Evolutionary conservation across 345 rosid genomes (phyloP), one percentile per base, ranked within the genome.

Genomic region (Pistacia vera): DNA sequence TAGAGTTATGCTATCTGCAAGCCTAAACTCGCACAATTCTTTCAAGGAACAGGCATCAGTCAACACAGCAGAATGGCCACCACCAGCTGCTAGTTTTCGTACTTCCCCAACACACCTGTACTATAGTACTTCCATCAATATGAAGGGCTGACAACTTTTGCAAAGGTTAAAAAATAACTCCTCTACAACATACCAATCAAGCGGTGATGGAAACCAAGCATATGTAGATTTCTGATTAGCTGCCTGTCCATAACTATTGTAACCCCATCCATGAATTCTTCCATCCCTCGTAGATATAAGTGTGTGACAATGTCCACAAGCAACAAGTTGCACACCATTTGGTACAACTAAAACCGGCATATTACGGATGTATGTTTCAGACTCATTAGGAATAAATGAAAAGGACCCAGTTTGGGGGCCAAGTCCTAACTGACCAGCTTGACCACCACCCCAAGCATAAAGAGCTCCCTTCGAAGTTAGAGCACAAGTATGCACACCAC

Each of bases 361-460:
- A 70, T 94, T 93, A 33, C 90, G 84, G 68, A 94, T 79, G 83
- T 87, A 88, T 63, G 84, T 71, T 17, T 85, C 88, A 30, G 91
- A 84, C 38, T 92, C 92, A 67, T 83, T 82, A 64, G 97, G 89
- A 83, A 79, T 66, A 33, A 84, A 84, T 55, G 95, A 92, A 83
- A 90, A 90, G 72, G 91, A 83, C 66, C 90, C 88, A 36, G 86
- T 79, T 55, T 89, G 93, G 41, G 94, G 98, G 65, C 99, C 99
- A 58, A 94, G 92, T 66, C 98, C 99, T 66, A 96, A 75, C 77
- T 96, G 97, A 72, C 98, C 98, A 14, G 85, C 90, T 78, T 94
- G 95, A 80, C 99, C 86, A 80, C 97, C 92, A 68, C 97, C 99
- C 97, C 99, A 96, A 75, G 97, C 97, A 78, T 94, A 96, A 66